These are phyloP conservation scores for Cladosporium velox DNA, from an alignment of 2,329 filamentous ascomycete species.

Conservation along the genomic window DNA sequence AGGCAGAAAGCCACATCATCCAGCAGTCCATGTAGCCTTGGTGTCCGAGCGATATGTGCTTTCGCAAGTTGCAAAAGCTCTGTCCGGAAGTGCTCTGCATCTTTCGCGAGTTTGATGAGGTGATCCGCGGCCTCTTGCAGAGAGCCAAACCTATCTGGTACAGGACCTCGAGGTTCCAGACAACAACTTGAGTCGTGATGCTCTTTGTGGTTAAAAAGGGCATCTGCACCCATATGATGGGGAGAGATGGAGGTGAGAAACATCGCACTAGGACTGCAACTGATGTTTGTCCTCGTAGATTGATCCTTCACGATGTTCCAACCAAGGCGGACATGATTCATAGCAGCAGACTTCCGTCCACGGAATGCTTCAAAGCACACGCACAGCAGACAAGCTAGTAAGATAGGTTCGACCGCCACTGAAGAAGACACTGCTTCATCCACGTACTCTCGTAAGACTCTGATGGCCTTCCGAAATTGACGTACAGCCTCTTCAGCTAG, in stretches of 20 bases:
- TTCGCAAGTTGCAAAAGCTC: background rate
- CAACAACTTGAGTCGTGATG: conserved; percentile 3
- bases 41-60: background rate
- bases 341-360: background rate
- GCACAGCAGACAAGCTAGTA: background rate
- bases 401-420: background rate
- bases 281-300: background rate
- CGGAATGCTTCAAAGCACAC: conserved; percentile 1
- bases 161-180: background rate
- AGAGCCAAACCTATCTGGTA: background rate
- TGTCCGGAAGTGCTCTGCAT: background rate
- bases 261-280: background rate
- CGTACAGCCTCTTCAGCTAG: background rate
- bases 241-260: background rate
- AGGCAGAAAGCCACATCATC: background rate
- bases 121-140: background rate
- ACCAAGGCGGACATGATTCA: background rate
- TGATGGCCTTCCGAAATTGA: background rate
- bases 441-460: background rate
- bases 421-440: background rate
- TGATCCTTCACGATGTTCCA: background rate
- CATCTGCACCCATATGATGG: background rate
- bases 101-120: background rate
- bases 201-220: conserved; percentile 3
- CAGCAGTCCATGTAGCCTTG: background rate